These are phyloP conservation scores for Sphaceloma murrayae DNA, from an alignment of 2,329 filamentous ascomycete species.

Conservation along the genomic window DNA sequence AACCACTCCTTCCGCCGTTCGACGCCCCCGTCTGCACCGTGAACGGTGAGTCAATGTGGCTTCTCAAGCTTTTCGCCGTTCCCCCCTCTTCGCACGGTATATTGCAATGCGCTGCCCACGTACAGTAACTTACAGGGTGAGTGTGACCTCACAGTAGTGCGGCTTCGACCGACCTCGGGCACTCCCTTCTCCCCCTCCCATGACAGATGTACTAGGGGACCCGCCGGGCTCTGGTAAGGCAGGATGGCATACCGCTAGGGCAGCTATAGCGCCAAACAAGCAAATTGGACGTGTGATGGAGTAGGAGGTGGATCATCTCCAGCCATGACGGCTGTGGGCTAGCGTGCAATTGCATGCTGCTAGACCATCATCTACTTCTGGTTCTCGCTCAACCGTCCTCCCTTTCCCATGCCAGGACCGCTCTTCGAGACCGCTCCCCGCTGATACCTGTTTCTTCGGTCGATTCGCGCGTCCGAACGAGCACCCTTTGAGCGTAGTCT, in stretches of 20 bases:
- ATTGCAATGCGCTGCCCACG: too few species aligned
- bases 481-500: constrained; percentile 13
- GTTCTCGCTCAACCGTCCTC: constrained; percentile 8
- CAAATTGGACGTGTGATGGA: constrained; percentile 15
- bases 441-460: background rate
- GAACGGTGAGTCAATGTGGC: too few species aligned
- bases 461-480: constrained; percentile 5
- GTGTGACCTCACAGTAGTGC: too few species aligned
- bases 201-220: background rate
- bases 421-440: too few species aligned
- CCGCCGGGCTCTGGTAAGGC: constrained; percentile 8
- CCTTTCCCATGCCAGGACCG: too few species aligned
- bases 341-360: background rate
- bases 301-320: background rate
- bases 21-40: too few species aligned
- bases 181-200: constrained; percentile 3
- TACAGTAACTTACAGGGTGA: too few species aligned
- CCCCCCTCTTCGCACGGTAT: too few species aligned
- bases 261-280: constrained; percentile 13
- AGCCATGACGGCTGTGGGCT: constrained; percentile 1
- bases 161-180: background rate
- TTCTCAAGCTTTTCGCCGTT: too few species aligned
- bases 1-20: too few species aligned
- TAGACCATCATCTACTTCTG: constrained; percentile 9
- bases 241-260: constrained; percentile 8